phyloP scores from a whole-genome alignment of 805 yeast genomes.

The Kodamaea kaohsiungensis region DNA sequence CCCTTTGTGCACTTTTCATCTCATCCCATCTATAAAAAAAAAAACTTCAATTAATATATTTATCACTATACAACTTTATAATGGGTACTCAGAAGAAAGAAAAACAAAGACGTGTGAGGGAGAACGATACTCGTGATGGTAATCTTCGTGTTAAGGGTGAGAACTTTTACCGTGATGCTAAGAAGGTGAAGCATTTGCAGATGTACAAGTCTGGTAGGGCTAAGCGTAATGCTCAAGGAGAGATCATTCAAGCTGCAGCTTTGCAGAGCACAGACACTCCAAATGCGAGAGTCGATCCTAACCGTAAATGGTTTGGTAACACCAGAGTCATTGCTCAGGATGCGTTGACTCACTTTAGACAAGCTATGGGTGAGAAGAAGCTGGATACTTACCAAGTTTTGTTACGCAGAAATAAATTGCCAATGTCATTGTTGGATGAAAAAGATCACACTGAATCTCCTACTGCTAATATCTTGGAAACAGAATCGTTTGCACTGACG shows the following conservation, averaged over 20 bases:
- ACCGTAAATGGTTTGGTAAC: slow-evolving; percentile 96
- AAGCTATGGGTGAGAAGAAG: slow-evolving; percentile 85
- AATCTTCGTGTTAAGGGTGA: slow-evolving; percentile 95
- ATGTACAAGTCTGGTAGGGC: slow-evolving; percentile 95
- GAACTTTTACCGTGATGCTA: slow-evolving; percentile 93
- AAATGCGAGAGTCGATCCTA: slow-evolving; percentile 91
- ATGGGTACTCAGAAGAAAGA: slow-evolving; percentile 97
- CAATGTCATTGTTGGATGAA: slow-evolving; percentile 93
- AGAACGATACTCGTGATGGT: slow-evolving; percentile 81
- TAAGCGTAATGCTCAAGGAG: slow-evolving; percentile 83
- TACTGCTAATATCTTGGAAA: slow-evolving; percentile 76
- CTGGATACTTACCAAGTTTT: slow-evolving; percentile 84
- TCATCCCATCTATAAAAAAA: slow-evolving; percentile 2
- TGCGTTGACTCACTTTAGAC: slow-evolving; percentile 90
- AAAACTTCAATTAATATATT: not conserved
- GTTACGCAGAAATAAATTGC: slow-evolving; percentile 84
- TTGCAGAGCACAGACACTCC: slow-evolving; percentile 88
- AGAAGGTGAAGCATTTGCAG: slow-evolving; percentile 81
- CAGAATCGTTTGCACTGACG: slow-evolving; percentile 77
- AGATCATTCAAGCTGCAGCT: slow-evolving; percentile 80
- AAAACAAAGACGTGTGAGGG: slow-evolving; percentile 80
- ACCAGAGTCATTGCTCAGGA: slow-evolving; percentile 97
- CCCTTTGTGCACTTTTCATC: not conserved
- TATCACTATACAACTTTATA: slow-evolving; percentile 4
- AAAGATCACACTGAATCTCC: slow-evolving; percentile 77